Conservation (phyloP, 305 asterid genomes). For the Fraxinus albicans region DNA sequence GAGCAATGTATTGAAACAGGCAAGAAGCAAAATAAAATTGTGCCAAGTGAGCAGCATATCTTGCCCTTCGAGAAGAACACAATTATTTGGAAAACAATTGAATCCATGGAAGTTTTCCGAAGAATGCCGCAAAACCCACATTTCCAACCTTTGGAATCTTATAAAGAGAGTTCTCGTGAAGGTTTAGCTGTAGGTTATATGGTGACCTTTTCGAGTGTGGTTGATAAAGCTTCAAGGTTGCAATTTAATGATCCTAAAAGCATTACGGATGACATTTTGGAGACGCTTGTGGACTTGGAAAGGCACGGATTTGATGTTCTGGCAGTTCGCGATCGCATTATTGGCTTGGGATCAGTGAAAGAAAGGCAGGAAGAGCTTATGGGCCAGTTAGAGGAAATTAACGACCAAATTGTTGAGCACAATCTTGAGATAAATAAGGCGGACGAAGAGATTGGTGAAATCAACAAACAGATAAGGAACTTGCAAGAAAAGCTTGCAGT, state of each 20-base stretch:
- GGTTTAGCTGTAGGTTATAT: slow-evolving; percentile 75
- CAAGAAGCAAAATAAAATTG: slow-evolving; percentile 22
- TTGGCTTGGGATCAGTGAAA: slow-evolving; percentile 29
- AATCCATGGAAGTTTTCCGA: slow-evolving; percentile 67
- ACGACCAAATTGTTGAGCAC: slow-evolving; percentile 29
- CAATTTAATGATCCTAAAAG: slow-evolving; percentile 42
- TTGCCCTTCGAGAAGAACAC: slow-evolving; percentile 64
- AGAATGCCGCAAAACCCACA: slow-evolving; percentile 77
- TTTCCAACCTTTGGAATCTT: slow-evolving; percentile 52
- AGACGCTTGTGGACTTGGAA: slow-evolving; percentile 56
- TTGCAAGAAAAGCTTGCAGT: slow-evolving; percentile 44
- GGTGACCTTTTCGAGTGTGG: slow-evolving; percentile 60
- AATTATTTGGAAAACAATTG: slow-evolving; percentile 68
- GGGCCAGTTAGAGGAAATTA: slow-evolving; percentile 24
- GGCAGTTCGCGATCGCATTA: slow-evolving; percentile 39
- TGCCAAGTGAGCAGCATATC: slow-evolving; percentile 31
- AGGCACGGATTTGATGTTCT: slow-evolving; percentile 59
- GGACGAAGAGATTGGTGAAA: slow-evolving; percentile 42
- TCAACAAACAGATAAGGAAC: slow-evolving; percentile 39
- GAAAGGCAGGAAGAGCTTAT: slow-evolving; percentile 40
- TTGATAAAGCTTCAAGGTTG: slow-evolving; percentile 50
- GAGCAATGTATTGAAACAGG: slow-evolving; percentile 35
- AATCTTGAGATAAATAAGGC: slow-evolving; percentile 28
- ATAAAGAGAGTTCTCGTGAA: slow-evolving; percentile 68
- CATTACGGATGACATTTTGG: slow-evolving; percentile 50